Base-by-base conservation (phyloP, 306 rosid species). In the Hippophae tibetana region DNA sequence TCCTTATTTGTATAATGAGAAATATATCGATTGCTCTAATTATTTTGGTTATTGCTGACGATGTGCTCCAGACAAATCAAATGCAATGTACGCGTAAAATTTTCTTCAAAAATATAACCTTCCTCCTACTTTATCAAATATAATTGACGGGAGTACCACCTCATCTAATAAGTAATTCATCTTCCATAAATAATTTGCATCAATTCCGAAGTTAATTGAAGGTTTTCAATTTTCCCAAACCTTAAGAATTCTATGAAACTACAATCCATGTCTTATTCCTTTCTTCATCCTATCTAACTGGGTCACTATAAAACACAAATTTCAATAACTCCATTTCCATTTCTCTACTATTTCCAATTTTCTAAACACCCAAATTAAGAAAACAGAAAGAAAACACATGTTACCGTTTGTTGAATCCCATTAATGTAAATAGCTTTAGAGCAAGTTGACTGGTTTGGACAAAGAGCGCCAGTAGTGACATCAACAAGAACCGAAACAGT, bases 401-500 rank as follows among this genome's bases (percentile, higher is more conserved):
- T 56, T 58, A 84, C 96, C 74, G 90, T 89, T 75, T 89, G 86
- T 61, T 85, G 90, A 51, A 83, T 40, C 0, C 90, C 96, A 45
- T 73, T 83, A 55, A 89, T 65, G 52, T 83, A 89, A 47, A 89
- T 83, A 27, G 80, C 84, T 75, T 81, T 69, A 13, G 88, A 69
- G 55, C 96, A 89, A 70, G 89, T 75, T 10, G 79, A 63, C 1
- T 72, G 26, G 0, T 26, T 61, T 9, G 90, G 85, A 42, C 96
- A 89, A 0, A 89, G 65, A 53, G 90, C 90, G 7, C 67, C 8
- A 23, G 85, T 77, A 38, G 81, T 75, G 59, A 89, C 81, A 75
- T 89, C 96, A 70, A 89, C 94, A 14, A 89, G 81, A 57, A 89
- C 94, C 7, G 96, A 85, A 47, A 85, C 84, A 5, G 96, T 83